Base-by-base conservation (phyloP, 225 moss, liverwort and hornwort species). In the Rhytidiadelphus loreus region DNA sequence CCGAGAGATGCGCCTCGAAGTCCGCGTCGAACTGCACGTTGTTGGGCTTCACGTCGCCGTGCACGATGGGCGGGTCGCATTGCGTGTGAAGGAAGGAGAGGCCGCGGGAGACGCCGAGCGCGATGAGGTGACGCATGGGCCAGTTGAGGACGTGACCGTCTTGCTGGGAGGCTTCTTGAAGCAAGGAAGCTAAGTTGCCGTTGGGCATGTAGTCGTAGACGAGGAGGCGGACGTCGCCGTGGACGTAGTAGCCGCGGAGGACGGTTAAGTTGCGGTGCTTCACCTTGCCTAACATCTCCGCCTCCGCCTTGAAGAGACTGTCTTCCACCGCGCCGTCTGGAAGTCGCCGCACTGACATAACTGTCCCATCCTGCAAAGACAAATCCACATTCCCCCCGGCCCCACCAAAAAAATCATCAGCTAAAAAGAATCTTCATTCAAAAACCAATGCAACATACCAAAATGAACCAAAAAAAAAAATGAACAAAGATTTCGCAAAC, bases 151-250 rank as follows among this genome's bases (percentile, higher is more conserved):
- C 94, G 83, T 90, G 92, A 11, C 93, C 91, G 60, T 93, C 93
- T 69, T 93, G 92, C 87, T 93, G 92, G 15, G 93, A 92, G 13
- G 94, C 94, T 32, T 94, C 94, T 68, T 95, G 95, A 25, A 95
- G 65, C 46, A 98, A 88, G 23, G 96, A 96, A 3, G 97, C 98
- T 18, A 98, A 92, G 89, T 95, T 97, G 43, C 96, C 97, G 86
- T 98, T 97, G 18, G 97, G 96, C 98, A 98, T 98, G 86, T 98
- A 98, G 89, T 98, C 96, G 88, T 96, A 96, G 3, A 98, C 95
- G 70, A 98, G 91, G 53, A 98, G 93, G 44, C 96, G 95, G 22
- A 95, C 95, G 60, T 97, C 97, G 71, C 97, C 94, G 83, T 93
- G 95, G 4, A 95, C 96, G 82, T 96, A 97, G 82, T 94, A 97